Base-by-base conservation (phyloP, 2,329 filamentous ascomycete genomes). In the Cytospora chrysosperma region DNA sequence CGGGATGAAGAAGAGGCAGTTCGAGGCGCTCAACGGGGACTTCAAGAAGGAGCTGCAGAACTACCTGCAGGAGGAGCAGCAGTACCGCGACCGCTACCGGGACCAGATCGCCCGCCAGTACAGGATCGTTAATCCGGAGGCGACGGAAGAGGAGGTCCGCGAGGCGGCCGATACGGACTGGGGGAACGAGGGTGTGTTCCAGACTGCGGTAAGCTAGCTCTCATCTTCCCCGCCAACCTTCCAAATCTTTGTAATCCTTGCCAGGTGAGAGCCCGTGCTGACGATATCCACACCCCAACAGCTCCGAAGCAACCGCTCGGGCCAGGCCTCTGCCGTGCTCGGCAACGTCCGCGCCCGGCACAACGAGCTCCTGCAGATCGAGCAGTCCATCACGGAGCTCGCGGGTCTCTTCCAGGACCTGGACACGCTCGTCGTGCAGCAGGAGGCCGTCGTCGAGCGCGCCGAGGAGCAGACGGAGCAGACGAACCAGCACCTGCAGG, bases 101-200 rank as follows among this genome's bases (percentile, higher is more conserved):
- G 89, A 93, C 67, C 89, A 92, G 75, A 92, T 94, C 72, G 86
- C 86, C 64, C 84, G 91, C 71, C 91, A 95, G 76, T 93, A 91
- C 76, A 83, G 86, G 62, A 93, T 94, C 72, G 90, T 92, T 69
- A 92, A 93, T 74, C 91, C 91, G 58, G 88, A 92, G 52, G 91
- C 91, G n/a, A 84, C 84, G 56, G 89, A 93, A 65, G 79, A 83
- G 1, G 89, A 94, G 75, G 87, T 93, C 3, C 79, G 82, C 56
- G 80, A 91, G 73, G 90, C 90, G 4, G 80, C 86, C 27, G 82
- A 91, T 69, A 81, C 86, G 60, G 88, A 93, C 73, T 91, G 90
- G 88, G 86, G 88, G 60, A 85, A 90, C 64, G 88, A 93, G 78
- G 89, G 90, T 71, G 88, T 95, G 61, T 95, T 94, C 79, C 89